Evolutionary conservation across 768 basidiomycete genomes (phyloP).

Genomic region (Podaxis rugospora): DNA sequence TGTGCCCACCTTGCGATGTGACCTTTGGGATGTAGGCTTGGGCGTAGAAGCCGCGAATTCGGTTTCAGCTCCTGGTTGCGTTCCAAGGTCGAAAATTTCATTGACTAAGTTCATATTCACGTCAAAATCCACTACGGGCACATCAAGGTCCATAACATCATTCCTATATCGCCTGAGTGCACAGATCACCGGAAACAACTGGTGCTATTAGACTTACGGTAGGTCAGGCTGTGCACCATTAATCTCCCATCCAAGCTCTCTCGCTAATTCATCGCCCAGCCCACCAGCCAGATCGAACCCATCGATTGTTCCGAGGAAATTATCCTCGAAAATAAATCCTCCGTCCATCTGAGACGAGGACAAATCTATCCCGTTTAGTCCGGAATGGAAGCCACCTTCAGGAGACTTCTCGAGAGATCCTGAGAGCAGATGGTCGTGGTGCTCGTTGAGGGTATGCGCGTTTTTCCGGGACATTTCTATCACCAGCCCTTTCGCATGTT

Average conservation of each 20-base stretch:
- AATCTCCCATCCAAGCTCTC: conserved; percentile 66
- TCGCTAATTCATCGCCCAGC: conserved; percentile 70
- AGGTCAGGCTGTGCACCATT: background rate
- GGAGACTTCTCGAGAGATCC: conserved; percentile 64
- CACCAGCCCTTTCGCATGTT: conserved; percentile 17
- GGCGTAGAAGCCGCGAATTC: background rate
- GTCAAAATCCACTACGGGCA: background rate
- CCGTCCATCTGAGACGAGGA: conserved; percentile 57
- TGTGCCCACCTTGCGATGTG: background rate
- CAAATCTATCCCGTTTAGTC: conserved; percentile 21
- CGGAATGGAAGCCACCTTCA: conserved; percentile 21
- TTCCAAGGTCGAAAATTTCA: background rate
- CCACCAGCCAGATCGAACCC: conserved; percentile 54
- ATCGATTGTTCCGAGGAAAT: conserved; percentile 47
- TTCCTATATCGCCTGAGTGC: background rate
- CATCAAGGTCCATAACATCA: background rate
- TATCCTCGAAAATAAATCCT: conserved; percentile 48
- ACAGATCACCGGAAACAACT: background rate
- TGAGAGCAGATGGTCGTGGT: conserved; percentile 62
- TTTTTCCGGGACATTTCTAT: conserved; percentile 47
- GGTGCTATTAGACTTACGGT: background rate
- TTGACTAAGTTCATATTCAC: background rate
- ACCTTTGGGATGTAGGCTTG: background rate
- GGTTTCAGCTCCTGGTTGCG: background rate
- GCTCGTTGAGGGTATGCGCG: conserved; percentile 64